Conservation (phyloP, 75 land plant genomes). For the Isoetes taiwanensis region DNA sequence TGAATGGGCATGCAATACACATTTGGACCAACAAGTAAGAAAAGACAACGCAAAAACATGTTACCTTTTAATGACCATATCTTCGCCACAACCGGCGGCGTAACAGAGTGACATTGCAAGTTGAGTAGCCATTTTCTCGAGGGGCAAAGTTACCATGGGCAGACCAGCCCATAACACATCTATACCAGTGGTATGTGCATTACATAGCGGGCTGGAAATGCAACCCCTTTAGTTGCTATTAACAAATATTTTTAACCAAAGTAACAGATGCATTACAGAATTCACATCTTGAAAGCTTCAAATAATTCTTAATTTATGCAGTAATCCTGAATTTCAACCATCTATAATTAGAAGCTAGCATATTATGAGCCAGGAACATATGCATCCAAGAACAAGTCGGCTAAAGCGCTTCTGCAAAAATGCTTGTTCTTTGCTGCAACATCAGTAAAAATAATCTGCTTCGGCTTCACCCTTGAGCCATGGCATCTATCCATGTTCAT, state of each 20-base stretch:
- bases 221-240: neutral
- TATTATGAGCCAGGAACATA: too few species aligned
- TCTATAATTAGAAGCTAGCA: too few species aligned
- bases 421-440: conserved; percentile 90
- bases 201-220: conserved; percentile 73
- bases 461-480: conserved; percentile 71
- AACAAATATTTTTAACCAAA: neutral
- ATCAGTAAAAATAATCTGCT: conserved; percentile 96
- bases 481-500: too few species aligned
- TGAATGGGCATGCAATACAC: too few species aligned
- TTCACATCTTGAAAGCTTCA: neutral
- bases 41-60: neutral
- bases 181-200: conserved; percentile 96
- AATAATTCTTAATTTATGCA: neutral
- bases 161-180: conserved; percentile 97
- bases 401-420: conserved; percentile 77
- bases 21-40: neutral
- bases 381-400: conserved; percentile 97
- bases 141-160: conserved; percentile 87
- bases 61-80: conserved; percentile 95
- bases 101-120: conserved; percentile 90
- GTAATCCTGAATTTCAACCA: neutral
- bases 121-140: conserved; percentile 97
- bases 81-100: conserved; percentile 89
- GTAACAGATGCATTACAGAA: neutral